These are phyloP conservation scores for Backusella australiensis DNA, from an alignment of 192 early-diverging fungal species.

Conservation along the genomic window DNA sequence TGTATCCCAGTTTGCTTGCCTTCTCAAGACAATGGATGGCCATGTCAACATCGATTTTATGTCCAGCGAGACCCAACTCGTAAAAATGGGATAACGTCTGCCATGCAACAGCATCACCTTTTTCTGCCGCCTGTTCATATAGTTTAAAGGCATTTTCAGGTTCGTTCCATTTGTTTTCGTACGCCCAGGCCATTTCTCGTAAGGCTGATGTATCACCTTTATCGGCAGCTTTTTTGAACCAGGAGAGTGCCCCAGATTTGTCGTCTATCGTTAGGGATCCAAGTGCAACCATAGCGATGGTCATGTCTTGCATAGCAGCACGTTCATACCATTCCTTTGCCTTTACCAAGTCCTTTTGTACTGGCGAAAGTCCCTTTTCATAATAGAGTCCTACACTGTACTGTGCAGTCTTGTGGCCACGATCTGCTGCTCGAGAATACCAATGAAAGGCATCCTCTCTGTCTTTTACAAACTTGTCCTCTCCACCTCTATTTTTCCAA, in stretches of 20 bases:
- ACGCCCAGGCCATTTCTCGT: conserved; percentile 32
- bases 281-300: conserved; percentile 23
- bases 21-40: conserved; percentile 28
- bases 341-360: conserved; percentile 21
- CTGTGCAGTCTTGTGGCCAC: conserved; percentile 28
- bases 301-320: conserved; percentile 17
- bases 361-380: conserved; percentile 22
- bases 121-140: conserved; percentile 35
- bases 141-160: conserved; percentile 19
- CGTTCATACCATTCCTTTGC: conserved; percentile 29
- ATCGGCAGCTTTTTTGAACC: conserved; percentile 34
- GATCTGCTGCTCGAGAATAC: conserved; percentile 33
- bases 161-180: conserved; percentile 15
- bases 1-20: conserved; percentile 26
- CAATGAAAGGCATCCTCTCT: conserved; percentile 33
- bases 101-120: conserved; percentile 27
- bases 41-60: conserved; percentile 22
- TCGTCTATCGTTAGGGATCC: not conserved
- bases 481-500: conserved; percentile 4
- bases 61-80: conserved; percentile 37
- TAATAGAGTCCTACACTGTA: conserved; percentile 36
- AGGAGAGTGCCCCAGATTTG: conserved; percentile 1
- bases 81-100: conserved; percentile 29
- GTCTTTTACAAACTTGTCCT: conserved; percentile 1
- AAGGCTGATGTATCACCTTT: conserved; percentile 24